A percentile compares a stretch with the other conserved stretches of the same genome.
These are phyloP conservation scores for Brassica napus DNA, from an alignment of 345 rosid genomes.

Conservation along the genomic window DNA sequence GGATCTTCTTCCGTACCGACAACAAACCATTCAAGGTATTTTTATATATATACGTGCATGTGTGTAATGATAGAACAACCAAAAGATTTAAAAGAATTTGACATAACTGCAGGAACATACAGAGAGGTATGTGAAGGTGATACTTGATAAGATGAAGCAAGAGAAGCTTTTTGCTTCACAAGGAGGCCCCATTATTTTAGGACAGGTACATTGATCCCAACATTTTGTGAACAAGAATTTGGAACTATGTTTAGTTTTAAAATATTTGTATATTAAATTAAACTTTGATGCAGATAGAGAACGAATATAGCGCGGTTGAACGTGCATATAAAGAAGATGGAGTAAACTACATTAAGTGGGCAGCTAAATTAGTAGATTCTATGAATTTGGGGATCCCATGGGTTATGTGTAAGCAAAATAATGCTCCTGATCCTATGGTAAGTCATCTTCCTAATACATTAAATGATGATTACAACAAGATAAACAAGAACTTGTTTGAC, in stretches of 20 bases:
- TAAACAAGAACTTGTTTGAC: not conserved
- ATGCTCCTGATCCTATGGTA: conserved; percentile 86
- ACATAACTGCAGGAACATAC: conserved; percentile 48
- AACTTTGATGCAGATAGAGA: conserved; percentile 66
- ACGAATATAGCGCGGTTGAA: conserved; percentile 79
- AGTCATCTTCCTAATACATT: conserved; percentile 19
- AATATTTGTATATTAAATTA: not conserved
- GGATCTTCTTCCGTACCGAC: conserved; percentile 70
- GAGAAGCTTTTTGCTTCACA: conserved; percentile 58
- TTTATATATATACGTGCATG: not conserved
- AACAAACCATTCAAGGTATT: conserved; percentile 81
- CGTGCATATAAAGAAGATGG: conserved; percentile 66
- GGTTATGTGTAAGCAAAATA: conserved; percentile 89
- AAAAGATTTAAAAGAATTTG: not conserved
- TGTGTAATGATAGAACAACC: not conserved
- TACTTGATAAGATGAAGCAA: conserved; percentile 47
- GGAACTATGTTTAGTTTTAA: not conserved
- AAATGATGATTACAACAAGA: not conserved
- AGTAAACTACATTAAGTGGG: conserved; percentile 67
- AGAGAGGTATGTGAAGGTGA: conserved; percentile 51
- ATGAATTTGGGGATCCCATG: conserved; percentile 77
- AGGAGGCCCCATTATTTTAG: conserved; percentile 64
- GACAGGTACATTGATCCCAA: conserved; percentile 45
- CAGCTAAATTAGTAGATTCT: conserved; percentile 57
- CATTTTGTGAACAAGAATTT: not conserved